A percentile compares a stretch with the other conserved stretches of the same genome.
Evolutionary conservation across 2,329 filamentous ascomycete species (phyloP).

Genomic region (Helminthosporium solani): DNA sequence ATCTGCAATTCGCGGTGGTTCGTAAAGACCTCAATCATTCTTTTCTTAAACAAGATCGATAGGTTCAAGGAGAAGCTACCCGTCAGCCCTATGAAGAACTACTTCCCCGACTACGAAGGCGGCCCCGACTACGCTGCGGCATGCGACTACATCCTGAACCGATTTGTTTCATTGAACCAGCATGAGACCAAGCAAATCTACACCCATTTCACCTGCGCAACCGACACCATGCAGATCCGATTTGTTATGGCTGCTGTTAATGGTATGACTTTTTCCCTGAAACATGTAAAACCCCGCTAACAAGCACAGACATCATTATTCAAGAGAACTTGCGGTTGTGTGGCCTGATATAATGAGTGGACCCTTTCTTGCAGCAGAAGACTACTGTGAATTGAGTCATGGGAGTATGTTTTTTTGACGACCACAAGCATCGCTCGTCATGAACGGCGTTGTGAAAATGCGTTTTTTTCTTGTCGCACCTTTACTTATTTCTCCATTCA

Average conservation of each 20-base stretch:
- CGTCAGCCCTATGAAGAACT: slow-evolving; percentile 73
- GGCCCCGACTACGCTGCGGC: slow-evolving; percentile 93
- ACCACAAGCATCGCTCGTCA: slow-evolving; percentile 34
- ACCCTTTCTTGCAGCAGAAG: slow-evolving; percentile 25
- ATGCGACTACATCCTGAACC: slow-evolving; percentile 98
- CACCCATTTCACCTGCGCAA: slow-evolving; percentile 98
- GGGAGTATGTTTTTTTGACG: slow-evolving; percentile 40
- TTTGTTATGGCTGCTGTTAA: slow-evolving; percentile 99
- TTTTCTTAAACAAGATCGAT: slow-evolving; percentile 76
- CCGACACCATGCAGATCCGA: slow-evolving; percentile 96
- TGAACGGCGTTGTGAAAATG: slow-evolving; percentile 43
- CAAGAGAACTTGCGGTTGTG: slow-evolving; percentile 98
- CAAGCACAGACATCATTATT: slow-evolving; percentile 87
- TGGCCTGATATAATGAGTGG: slow-evolving; percentile 77
- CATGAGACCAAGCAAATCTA: slow-evolving; percentile 99
- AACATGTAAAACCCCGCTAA: slow-evolving; percentile 44
- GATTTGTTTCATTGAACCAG: slow-evolving; percentile 97
- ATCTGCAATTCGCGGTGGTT: slow-evolving; percentile 74
- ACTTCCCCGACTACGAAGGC: slow-evolving; percentile 80
- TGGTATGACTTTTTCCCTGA: slow-evolving; percentile 58
- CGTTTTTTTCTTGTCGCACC: slow-evolving; percentile 25
- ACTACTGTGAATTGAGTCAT: slow-evolving; percentile 33
- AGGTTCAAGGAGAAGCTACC: slow-evolving; percentile 74
- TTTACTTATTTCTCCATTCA: slow-evolving; percentile 18
- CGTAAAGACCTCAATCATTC: slow-evolving; percentile 70